Base-by-base conservation (phyloP, 805 yeast genomes). In the Saccharomycopsis oosterbeekiorum region DNA sequence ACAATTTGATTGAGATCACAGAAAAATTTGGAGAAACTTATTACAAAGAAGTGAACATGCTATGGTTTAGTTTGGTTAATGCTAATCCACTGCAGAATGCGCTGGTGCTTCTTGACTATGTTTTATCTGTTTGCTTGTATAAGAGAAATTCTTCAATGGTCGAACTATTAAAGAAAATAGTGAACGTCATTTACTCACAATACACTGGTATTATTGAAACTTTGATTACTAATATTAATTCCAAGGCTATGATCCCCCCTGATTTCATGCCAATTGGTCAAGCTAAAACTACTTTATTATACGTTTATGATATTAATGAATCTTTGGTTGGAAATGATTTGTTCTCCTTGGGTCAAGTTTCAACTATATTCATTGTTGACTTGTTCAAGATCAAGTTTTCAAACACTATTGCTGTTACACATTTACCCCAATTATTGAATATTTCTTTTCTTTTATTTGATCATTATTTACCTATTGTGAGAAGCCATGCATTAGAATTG, bases 61-160 rank as follows among this genome's bases (percentile, higher is more conserved):
- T 94, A 24, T 94, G 99, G 99, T 90, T 89, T 4, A 93, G 97
- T 0, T 75, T 94, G n/a, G 97, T 96, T 1, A 83, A 81, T 57
- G 89, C 87, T 4, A 79, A 81, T n/a, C 79, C 82, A 36, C 79
- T 81, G 37, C 78, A 75, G n/a, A 91, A 93, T 67, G 85, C 86
- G 21, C 84, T 84, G 55, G 84, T 82, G 1, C 87, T 90, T 21
- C 73, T 89, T 68, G 87, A 85, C 55, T 94, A 84, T 68, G 76
- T 90, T 54, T 76, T 89, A 55, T 78, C 78, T 24, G 82, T 85
- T 41, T 85, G 96, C 43, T 74, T 92, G 60, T 83, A 84, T 50
- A 78, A 86, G 58, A 81, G 89, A 62, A 88, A 85, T 67, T 82
- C 94, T 0, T 73, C 77, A 1, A 88, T 92, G 71, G 90, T 94